Conservation (phyloP, 2,329 filamentous ascomycete species). For the Chaetoscypha palmicola region DNA sequence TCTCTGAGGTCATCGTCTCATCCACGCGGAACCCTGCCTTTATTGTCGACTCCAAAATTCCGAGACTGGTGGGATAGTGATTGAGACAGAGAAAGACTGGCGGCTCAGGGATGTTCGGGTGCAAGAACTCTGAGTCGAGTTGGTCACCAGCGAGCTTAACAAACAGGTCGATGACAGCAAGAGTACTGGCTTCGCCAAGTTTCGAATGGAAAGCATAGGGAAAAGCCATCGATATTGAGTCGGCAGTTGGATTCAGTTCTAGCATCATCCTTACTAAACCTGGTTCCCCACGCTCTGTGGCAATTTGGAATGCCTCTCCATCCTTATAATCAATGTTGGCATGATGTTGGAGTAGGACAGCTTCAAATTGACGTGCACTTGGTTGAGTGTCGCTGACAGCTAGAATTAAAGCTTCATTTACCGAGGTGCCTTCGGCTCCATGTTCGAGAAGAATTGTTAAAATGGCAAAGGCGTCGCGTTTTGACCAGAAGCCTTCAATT, state of each 20-base stretch:
- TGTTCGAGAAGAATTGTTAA: constrained; percentile 43
- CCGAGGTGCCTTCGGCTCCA: constrained; percentile 43
- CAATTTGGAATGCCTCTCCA: constrained; percentile 47
- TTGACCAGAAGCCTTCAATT: constrained; percentile 4
- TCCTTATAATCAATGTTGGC: constrained; percentile 47
- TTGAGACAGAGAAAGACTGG: constrained; percentile 47
- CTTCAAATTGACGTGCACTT: constrained; percentile 41
- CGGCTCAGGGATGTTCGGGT: constrained; percentile 36
- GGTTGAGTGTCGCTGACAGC: constrained; percentile 44
- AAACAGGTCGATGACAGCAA: constrained; percentile 43
- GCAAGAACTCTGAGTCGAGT: constrained; percentile 42
- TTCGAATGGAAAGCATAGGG: constrained; percentile 44
- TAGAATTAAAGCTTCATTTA: constrained; percentile 47
- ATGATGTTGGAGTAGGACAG: constrained; percentile 43
- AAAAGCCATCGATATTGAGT: constrained; percentile 46
- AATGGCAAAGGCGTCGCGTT: constrained; percentile 1
- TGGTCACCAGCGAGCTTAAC: constrained; percentile 42
- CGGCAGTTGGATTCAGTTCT: constrained; percentile 40
- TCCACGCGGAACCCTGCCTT: constrained; percentile 54
- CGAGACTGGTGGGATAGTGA: constrained; percentile 47
- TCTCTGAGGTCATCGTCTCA: constrained; percentile 39
- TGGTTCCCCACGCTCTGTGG: constrained; percentile 44
- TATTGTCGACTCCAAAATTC: constrained; percentile 44
- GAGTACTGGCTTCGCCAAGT: constrained; percentile 43
- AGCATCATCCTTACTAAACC: constrained; percentile 46